A percentile compares a stretch with the other conserved stretches of the same genome.
Conservation (phyloP, 140 eudicot genomes). For the Bidens hawaiensis region DNA sequence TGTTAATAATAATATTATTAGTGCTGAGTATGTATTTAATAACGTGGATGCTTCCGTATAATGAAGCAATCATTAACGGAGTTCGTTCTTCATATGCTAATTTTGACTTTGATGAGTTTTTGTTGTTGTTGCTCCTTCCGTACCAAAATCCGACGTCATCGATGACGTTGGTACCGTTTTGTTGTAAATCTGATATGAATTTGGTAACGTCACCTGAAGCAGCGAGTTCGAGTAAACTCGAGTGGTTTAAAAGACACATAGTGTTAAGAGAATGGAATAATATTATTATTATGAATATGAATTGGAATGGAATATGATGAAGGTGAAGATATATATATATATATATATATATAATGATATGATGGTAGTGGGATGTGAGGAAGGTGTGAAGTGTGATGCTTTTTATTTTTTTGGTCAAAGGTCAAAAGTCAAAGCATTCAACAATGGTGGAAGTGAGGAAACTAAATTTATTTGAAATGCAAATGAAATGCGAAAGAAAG, state of each 20-base stretch:
- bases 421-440: conserved; percentile 61
- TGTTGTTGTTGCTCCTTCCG: no score
- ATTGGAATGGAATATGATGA: no score
- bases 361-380: no score
- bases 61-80: conserved; percentile 68
- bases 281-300: conserved; percentile 16
- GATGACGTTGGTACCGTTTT: conserved; percentile 25
- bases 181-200: conserved; percentile 46
- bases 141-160: conserved; percentile 66
- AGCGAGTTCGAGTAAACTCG: conserved; percentile 83
- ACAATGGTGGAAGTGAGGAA: conserved; percentile 30
- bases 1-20: conserved; percentile 33
- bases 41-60: conserved; percentile 57
- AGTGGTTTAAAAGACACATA: no score
- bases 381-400: conserved; percentile 57
- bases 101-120: no score
- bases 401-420: conserved; percentile 42
- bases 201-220: conserved; percentile 54
- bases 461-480: conserved; percentile 27
- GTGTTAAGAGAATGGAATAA: conserved; percentile 18
- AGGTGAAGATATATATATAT: no score
- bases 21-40: conserved; percentile 36
- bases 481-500: conserved; percentile 7
- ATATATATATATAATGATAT: no score
- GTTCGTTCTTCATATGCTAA: no score